Conservation (phyloP, 805 yeast species). For the Candida ortonii region DNA sequence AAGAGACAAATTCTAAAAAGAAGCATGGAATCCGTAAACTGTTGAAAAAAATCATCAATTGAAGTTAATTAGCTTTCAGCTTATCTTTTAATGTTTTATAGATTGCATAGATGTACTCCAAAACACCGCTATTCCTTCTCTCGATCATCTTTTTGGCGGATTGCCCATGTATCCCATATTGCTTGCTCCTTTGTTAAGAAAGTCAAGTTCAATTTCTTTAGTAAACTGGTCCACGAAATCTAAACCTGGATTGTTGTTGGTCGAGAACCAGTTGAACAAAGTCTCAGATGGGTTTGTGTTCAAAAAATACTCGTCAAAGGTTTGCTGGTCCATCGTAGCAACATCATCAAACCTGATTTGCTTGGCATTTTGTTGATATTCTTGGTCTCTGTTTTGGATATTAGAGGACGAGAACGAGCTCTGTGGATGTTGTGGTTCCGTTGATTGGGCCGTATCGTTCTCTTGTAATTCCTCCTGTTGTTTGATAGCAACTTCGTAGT, state of each 20-base stretch:
- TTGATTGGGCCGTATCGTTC: background rate
- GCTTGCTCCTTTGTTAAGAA: constrained; percentile 34
- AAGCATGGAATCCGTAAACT: constrained; percentile 13
- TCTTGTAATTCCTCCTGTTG: constrained; percentile 15
- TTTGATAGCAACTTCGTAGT: constrained; percentile 26
- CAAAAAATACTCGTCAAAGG: constrained; percentile 32
- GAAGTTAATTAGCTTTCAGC: background rate
- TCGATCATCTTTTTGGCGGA: background rate
- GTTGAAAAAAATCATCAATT: constrained; percentile 16
- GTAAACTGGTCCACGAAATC: constrained; percentile 77
- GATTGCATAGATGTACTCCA: background rate
- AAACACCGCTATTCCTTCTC: background rate
- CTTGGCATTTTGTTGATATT: background rate
- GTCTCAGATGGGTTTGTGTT: constrained; percentile 35
- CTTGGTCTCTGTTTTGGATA: background rate
- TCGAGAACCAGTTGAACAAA: constrained; percentile 48
- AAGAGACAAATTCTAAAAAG: too few relatives aligned
- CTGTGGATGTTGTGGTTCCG: background rate
- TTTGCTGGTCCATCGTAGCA: constrained; percentile 25
- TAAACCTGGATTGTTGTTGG: constrained; percentile 48
- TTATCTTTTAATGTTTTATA: background rate
- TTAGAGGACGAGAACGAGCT: background rate
- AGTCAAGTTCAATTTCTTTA: constrained; percentile 70
- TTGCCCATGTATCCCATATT: background rate
- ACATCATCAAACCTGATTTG: constrained; percentile 9